A percentile compares a stretch with the other conserved stretches of the same genome.
These are phyloP conservation scores for Pseudoturritis turrita DNA, from an alignment of 345 rosid genomes.

Conservation along the genomic window DNA sequence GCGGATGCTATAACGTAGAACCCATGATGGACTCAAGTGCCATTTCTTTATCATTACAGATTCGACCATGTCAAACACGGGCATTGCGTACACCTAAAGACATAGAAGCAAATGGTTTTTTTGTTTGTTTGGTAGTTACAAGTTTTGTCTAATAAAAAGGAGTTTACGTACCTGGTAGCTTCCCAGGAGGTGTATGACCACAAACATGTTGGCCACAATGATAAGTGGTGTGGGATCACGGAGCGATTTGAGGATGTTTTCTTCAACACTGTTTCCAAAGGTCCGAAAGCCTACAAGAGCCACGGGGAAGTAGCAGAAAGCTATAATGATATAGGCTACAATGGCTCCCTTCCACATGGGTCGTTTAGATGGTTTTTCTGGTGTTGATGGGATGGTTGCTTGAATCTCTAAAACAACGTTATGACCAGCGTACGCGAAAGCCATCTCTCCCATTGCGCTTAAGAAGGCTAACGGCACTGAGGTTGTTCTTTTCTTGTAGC, in stretches of 20 bases:
- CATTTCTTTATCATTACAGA: slow-evolving; percentile 49
- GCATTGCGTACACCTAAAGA: slow-evolving; percentile 58
- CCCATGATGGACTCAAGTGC: slow-evolving; percentile 35
- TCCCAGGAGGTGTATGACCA: slow-evolving; percentile 72
- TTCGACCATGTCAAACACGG: slow-evolving; percentile 69
- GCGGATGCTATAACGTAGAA: slow-evolving; percentile 43
- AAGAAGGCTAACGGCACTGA: slow-evolving; percentile 50
- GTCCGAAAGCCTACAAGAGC: slow-evolving; percentile 50
- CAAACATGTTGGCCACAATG: slow-evolving; percentile 65
- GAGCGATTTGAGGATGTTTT: slow-evolving; percentile 54
- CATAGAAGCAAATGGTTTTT: too few species aligned
- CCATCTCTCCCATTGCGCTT: slow-evolving; percentile 62
- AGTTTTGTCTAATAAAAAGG: too few species aligned
- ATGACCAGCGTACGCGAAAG: slow-evolving; percentile 83
- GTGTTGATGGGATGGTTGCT: slow-evolving; percentile 88
- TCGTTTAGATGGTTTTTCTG: slow-evolving; percentile 67
- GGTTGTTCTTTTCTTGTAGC: slow-evolving; percentile 24
- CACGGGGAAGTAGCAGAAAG: slow-evolving; percentile 83
- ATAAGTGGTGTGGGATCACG: slow-evolving; percentile 50
- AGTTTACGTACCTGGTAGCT: slow-evolving; percentile 58
- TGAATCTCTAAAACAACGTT: slow-evolving; percentile 84
- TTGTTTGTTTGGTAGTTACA: neutral
- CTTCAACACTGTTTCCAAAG: slow-evolving; percentile 50
- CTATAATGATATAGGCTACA: slow-evolving; percentile 62
- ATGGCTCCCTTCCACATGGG: slow-evolving; percentile 83